Evolutionary conservation across 768 basidiomycete genomes (phyloP).

Genomic region (Russula ochroleuca): DNA sequence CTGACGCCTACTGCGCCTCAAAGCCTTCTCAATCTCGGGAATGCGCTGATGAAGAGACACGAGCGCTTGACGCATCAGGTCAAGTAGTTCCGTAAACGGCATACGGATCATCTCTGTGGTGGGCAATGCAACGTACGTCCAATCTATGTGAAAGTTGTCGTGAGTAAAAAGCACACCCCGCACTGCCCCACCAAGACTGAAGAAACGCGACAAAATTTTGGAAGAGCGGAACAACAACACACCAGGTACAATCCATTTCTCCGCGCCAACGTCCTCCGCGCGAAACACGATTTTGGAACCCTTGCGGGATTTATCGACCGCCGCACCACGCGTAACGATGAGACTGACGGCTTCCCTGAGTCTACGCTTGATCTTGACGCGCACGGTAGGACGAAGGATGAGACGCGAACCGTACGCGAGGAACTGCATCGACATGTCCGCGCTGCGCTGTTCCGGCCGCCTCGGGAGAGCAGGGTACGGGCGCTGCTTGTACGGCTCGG

Average conservation of each 20-base stretch:
- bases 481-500: conserved; percentile 2
- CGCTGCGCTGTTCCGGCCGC: neutral
- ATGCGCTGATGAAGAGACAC: neutral
- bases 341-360: conserved; percentile 9
- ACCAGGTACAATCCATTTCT: conserved; percentile 22
- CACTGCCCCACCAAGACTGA: neutral
- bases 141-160: conserved; percentile 3
- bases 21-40: conserved; percentile 1
- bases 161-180: no score
- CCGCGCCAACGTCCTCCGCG: conserved; percentile 16
- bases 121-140: conserved; percentile 17
- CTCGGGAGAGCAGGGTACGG: conserved; percentile 12
- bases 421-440: conserved; percentile 15
- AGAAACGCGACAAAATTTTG: no score
- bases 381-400: neutral
- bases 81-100: conserved; percentile 11
- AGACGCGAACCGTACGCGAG: neutral
- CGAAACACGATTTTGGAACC: conserved; percentile 6
- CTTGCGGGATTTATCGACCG: neutral
- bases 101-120: conserved; percentile 9
- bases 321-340: conserved; percentile 14
- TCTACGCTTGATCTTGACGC: conserved; percentile 16
- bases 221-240: neutral
- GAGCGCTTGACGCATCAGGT: conserved; percentile 15
- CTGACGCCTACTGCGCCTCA: neutral